A percentile compares a stretch with the other conserved stretches of the same genome.
Evolutionary conservation across 441 rosid species (phyloP).

Genomic region (Hura crepitans): DNA sequence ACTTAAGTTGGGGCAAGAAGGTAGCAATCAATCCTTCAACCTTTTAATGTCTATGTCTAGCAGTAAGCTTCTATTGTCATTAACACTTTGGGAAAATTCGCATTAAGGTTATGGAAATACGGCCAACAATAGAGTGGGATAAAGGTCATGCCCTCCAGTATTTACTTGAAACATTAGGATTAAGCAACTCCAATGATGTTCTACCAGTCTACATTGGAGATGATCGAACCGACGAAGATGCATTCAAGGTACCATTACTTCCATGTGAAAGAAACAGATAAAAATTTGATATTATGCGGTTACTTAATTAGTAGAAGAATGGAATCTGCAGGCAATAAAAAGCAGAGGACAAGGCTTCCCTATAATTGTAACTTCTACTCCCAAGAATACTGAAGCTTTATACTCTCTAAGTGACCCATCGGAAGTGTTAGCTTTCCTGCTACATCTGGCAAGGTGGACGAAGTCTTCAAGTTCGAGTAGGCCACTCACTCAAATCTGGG

Average conservation of each 20-base stretch:
- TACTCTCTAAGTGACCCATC: constrained; percentile 51
- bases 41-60: not conserved
- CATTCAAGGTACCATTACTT: constrained; percentile 54
- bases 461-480: constrained; percentile 39
- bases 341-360: constrained; percentile 46
- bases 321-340: constrained; percentile 37
- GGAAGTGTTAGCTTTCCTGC: constrained; percentile 42
- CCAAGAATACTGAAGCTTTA: constrained; percentile 48
- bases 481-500: constrained; percentile 40
- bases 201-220: constrained; percentile 85
- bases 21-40: constrained; percentile 29
- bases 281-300: not conserved
- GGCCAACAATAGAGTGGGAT: constrained; percentile 86
- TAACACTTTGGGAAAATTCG: constrained; percentile 2
- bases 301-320: not conserved
- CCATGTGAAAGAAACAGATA: no score
- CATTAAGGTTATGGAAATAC: constrained; percentile 68
- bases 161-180: constrained; percentile 75
- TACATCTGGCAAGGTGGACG: constrained; percentile 47
- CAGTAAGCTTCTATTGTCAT: not conserved
- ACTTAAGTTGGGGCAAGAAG: constrained; percentile 82
- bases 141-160: constrained; percentile 85
- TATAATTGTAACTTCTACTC: constrained; percentile 46
- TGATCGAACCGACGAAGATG: constrained; percentile 88
- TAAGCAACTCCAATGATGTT: constrained; percentile 52